Conservation (phyloP, 192 early-diverging fungal genomes). For the Coemansia sp. region DNA sequence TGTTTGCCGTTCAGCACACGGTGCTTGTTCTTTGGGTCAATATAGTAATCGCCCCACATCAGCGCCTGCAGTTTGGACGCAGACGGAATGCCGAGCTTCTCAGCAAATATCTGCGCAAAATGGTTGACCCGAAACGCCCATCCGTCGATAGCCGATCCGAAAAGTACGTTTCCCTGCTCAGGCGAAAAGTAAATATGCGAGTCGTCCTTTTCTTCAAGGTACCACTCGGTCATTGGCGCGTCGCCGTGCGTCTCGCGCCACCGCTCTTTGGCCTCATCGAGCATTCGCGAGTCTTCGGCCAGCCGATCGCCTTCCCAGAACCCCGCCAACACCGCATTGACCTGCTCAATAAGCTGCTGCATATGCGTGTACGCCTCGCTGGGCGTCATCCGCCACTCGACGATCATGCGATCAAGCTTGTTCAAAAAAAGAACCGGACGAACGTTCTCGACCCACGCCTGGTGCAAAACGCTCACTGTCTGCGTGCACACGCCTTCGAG, state of each 20-base stretch:
- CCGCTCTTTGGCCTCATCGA: slow-evolving; percentile 65
- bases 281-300: slow-evolving; percentile 66
- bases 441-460: slow-evolving; percentile 92
- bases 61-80: slow-evolving; percentile 66
- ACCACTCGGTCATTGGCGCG: slow-evolving; percentile 67
- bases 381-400: slow-evolving; percentile 89
- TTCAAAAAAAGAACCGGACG: slow-evolving; percentile 93
- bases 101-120: slow-evolving; percentile 89
- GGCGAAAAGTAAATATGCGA: slow-evolving; percentile 95
- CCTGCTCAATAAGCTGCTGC: slow-evolving; percentile 93
- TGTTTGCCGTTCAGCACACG: slow-evolving; percentile 81
- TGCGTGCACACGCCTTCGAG: slow-evolving; percentile 99
- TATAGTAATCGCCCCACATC: slow-evolving; percentile 97
- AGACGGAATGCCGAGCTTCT: slow-evolving; percentile 64
- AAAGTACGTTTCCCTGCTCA: slow-evolving; percentile 93
- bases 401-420: slow-evolving; percentile 95
- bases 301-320: slow-evolving; percentile 89
- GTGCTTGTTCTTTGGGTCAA: slow-evolving; percentile 93
- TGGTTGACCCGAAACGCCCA: slow-evolving; percentile 96
- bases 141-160: slow-evolving; percentile 93
- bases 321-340: slow-evolving; percentile 93
- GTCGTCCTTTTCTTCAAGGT: slow-evolving; percentile 88
- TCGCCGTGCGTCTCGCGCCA: slow-evolving; percentile 57
- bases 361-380: slow-evolving; percentile 90
- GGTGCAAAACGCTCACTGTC: slow-evolving; percentile 92